These are phyloP conservation scores for Corymbia citriodora DNA, from an alignment of 441 rosid species.

Conservation along the genomic window DNA sequence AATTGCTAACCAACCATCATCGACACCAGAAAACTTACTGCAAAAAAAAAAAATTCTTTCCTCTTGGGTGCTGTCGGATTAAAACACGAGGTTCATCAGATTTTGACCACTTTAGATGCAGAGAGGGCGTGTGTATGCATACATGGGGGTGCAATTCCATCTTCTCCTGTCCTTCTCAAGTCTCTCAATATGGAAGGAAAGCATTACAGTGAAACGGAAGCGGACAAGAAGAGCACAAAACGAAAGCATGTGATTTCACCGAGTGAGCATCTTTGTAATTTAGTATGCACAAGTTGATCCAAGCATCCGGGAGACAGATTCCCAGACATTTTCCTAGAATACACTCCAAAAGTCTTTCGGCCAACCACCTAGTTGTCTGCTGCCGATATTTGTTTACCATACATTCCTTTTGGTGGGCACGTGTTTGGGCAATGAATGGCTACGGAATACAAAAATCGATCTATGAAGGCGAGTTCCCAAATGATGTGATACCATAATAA, in stretches of 20 bases:
- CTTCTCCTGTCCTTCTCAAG: neutral
- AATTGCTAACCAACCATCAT: neutral
- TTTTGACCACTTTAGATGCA: neutral
- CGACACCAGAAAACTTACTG: neutral
- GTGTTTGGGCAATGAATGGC: neutral
- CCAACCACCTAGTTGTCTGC: neutral
- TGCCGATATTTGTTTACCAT: neutral
- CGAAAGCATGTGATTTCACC: neutral
- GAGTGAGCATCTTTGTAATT: neutral
- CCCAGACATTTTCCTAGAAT: neutral
- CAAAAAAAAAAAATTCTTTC: neutral
- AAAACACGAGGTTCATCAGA: no score
- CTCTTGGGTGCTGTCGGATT: neutral
- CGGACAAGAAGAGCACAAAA: neutral
- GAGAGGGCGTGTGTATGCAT: neutral
- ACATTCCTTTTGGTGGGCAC: neutral
- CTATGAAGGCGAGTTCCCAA: neutral
- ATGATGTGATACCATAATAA: neutral
- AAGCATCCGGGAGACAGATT: neutral
- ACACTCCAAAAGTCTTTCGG: neutral
- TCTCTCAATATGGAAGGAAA: neutral
- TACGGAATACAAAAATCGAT: neutral
- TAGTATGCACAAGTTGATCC: neutral
- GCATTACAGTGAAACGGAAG: neutral
- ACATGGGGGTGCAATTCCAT: neutral